Evolutionary conservation across 441 rosid species (phyloP).

Genomic region (Erodium moschatum): DNA sequence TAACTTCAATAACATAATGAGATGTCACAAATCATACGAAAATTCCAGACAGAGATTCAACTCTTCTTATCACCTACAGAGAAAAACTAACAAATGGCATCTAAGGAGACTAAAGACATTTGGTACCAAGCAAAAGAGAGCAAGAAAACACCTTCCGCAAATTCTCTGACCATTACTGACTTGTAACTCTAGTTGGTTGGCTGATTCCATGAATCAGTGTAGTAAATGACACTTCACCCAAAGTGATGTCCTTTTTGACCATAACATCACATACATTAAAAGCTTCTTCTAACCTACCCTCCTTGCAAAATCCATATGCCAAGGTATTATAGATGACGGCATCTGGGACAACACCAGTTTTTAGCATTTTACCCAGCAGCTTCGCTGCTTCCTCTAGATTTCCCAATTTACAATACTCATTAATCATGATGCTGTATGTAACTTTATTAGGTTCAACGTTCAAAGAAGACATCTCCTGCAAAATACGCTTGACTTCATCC

Average conservation of each 20-base stretch:
- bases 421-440: slow-evolving; percentile 51
- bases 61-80: background rate
- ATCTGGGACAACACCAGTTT: slow-evolving; percentile 44
- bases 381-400: slow-evolving; percentile 41
- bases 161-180: slow-evolving; percentile 25
- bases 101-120: background rate
- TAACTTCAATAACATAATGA: background rate
- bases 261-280: slow-evolving; percentile 29
- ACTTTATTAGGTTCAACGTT: slow-evolving; percentile 42
- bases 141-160: slow-evolving; percentile 8
- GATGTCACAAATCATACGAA: background rate
- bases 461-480: slow-evolving; percentile 40
- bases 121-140: slow-evolving; percentile 1
- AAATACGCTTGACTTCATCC: slow-evolving; percentile 34
- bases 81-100: background rate
- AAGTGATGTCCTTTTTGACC: slow-evolving; percentile 20
- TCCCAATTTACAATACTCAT: slow-evolving; percentile 44
- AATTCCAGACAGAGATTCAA: background rate
- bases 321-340: slow-evolving; percentile 42
- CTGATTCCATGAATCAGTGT: slow-evolving; percentile 41
- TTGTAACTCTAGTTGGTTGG: slow-evolving; percentile 23
- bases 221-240: slow-evolving; percentile 46
- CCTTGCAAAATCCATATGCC: slow-evolving; percentile 40
- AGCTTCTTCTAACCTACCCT: slow-evolving; percentile 37
- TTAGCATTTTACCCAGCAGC: slow-evolving; percentile 41